Evolutionary conservation across 306 rosid species (phyloP), one percentile per base, ranked within the genome.

Genomic region (Inga leiocalycina): DNA sequence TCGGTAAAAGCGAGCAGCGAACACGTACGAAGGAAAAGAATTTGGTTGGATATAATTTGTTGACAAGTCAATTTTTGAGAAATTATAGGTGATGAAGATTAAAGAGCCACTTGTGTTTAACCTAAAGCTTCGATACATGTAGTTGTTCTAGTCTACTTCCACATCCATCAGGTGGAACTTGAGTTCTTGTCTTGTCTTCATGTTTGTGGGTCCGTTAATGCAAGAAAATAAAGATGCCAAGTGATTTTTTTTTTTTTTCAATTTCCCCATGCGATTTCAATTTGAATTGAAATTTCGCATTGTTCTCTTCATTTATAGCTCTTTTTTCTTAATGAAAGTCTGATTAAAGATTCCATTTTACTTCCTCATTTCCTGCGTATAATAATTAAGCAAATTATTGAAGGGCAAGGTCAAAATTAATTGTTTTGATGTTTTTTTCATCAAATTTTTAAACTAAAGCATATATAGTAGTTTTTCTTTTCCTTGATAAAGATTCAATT

Each of bases 11-110:
- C 81, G 30, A 10, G 5, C 45, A 32, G 72, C 34, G 64, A 57
- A 6, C 45, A 6, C 45, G 62, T 56, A 56, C 27, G 27, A 68
- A 69, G 61, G 34, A 20, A 41, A 76, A 82, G 27, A 16, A 34
- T 68, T 81, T 81, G 44, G 35, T 46, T 22, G 66, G 27, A 75
- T 54, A 19, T 20, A 20, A 56, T 56, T 20, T 65, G 15, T 51
- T 77, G 82, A 83, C 79, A 5, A 37, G 75, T 78, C 82, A 78
- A 49, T 4, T n/a, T 20, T 13, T 6, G n/a, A 54, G 24, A 19
- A 30, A 30, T 22, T 15, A 19, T 49, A 52, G 61, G 22, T 1
- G 61, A 54, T 1, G 61, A 54, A 6, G 11, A 56, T 39, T 67
- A 24, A 81, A 81, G 45, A 48, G 24, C 76, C 85, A 19, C 10